Base-by-base conservation (phyloP, 495 filamentous ascomycete genomes). In the Penicillium antarcticum region DNA sequence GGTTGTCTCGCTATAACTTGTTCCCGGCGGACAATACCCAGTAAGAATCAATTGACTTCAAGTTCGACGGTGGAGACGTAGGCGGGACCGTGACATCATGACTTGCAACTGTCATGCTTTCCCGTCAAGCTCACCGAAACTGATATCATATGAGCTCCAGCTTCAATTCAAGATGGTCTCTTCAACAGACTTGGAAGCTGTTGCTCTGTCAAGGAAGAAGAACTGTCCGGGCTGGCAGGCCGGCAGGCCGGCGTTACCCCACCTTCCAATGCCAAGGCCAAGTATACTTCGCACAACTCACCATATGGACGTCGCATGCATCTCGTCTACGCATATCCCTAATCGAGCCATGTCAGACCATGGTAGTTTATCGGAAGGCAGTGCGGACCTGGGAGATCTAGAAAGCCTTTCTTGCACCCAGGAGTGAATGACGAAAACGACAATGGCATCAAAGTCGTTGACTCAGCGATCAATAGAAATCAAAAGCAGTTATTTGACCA, bases 71-170 rank as follows among this genome's bases (percentile, higher is more conserved):
- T 47, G 45, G 37, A 34, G 23, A 32, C 26, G 13, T 9, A 38
- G 23, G 45, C 23, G 39, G 49, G 36, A 33, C 41, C 2, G 49
- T 52, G 49, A 52, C 42, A 45, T 52, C 49, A 52, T 45, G 37
- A 49, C 38, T 29, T 34, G 21, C 10, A 23, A 33, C 31, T 24
- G 18, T 23, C 23, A 0, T 6, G 16, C 11, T 18, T 39, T 6
- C 36, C 14, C 6, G 5, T 29, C 23, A 31, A 29, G 26, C 7
- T 29, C 26, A 29, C 26, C 26, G 26, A 10, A 29, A 29, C 21
- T 23, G 23, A 21, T 23, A 29, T 32, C 41, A 32, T 44, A 29
- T 16, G n/a, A 2, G 29, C 23, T 37, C 34, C 2, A 18, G 31
- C 7, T 37, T 26, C 26, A 43, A 33, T 29, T 29, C 26, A 29